These are phyloP conservation scores for Xylaria nigripes DNA, from an alignment of 495 filamentous ascomycete genomes.

Conservation along the genomic window DNA sequence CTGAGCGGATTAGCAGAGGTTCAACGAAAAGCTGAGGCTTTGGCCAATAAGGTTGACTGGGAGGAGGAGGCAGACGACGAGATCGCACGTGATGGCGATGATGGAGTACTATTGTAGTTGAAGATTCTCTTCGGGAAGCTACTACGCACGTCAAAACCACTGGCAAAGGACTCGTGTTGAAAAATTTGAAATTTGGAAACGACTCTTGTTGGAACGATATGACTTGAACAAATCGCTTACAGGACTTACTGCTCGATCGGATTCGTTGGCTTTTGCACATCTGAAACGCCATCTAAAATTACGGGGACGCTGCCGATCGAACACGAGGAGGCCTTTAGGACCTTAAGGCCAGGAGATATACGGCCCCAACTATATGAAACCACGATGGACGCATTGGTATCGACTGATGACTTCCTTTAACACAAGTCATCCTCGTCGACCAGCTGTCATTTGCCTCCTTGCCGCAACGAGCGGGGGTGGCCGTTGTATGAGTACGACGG, in stretches of 20 bases:
- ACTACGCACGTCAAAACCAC: conserved; percentile 14
- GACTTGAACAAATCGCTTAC: conserved; percentile 14
- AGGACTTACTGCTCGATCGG: conserved; percentile 6
- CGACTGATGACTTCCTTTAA: conserved; percentile 19
- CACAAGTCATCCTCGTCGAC: conserved; percentile 7
- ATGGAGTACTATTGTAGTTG: conserved; percentile 30
- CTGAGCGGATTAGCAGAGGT: conserved; percentile 88
- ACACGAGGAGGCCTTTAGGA: conserved; percentile 17
- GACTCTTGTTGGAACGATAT: conserved; percentile 18
- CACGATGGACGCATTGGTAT: conserved; percentile 17
- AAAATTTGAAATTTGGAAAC: conserved; percentile 22
- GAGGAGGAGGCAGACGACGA: conserved; percentile 41
- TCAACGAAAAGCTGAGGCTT: conserved; percentile 64
- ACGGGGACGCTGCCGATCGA: conserved; percentile 2
- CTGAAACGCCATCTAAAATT: conserved; percentile 7
- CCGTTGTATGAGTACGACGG: not conserved
- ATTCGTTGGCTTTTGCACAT: conserved; percentile 14
- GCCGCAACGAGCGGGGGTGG: not conserved
- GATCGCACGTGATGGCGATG: conserved; percentile 33
- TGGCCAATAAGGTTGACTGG: conserved; percentile 38
- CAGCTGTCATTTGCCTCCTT: not conserved
- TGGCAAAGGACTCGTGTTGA: conserved; percentile 16
- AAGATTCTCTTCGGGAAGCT: conserved; percentile 10
- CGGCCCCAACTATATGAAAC: conserved; percentile 16
- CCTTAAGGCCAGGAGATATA: conserved; percentile 12